Conservation (phyloP, 2,329 filamentous ascomycete species). For the Aspergillus cejpii region DNA sequence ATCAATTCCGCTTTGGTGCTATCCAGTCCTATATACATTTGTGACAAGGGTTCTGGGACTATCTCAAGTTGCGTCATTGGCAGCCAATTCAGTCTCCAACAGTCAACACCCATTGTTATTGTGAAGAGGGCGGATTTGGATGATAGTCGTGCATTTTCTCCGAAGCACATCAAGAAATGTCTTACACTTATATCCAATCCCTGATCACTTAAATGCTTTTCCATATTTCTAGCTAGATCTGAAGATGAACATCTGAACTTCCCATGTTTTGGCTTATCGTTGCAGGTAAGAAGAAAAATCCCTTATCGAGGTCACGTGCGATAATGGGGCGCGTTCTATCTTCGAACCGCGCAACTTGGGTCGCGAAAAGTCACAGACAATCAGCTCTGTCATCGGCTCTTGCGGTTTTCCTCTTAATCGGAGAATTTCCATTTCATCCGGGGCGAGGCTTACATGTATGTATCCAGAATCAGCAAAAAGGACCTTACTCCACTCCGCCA, state of each 20-base stretch:
- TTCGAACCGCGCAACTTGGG: neutral
- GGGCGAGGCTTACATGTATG: constrained; percentile 24
- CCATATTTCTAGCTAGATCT: no score
- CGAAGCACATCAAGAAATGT: neutral
- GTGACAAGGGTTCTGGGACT: neutral
- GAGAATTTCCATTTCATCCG: neutral
- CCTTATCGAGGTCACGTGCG: neutral
- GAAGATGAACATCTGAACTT: no score
- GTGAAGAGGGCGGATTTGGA: neutral
- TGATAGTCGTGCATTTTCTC: neutral
- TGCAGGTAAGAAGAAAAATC: neutral
- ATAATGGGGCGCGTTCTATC: neutral
- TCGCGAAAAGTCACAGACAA: neutral
- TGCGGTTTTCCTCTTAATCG: neutral
- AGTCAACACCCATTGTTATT: no score
- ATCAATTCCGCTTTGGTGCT: no score
- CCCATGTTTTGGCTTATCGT: no score
- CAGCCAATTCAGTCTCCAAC: neutral
- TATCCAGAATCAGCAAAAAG: constrained; percentile 13
- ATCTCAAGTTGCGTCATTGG: neutral
- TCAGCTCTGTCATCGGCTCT: neutral
- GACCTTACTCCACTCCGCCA: constrained; percentile 18
- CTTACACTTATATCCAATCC: neutral
- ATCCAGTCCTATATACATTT: no score
- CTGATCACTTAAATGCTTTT: neutral